phyloP scores from a whole-genome alignment of 2,329 filamentous ascomycete genomes.

The Pleoardoris graminearum region DNA sequence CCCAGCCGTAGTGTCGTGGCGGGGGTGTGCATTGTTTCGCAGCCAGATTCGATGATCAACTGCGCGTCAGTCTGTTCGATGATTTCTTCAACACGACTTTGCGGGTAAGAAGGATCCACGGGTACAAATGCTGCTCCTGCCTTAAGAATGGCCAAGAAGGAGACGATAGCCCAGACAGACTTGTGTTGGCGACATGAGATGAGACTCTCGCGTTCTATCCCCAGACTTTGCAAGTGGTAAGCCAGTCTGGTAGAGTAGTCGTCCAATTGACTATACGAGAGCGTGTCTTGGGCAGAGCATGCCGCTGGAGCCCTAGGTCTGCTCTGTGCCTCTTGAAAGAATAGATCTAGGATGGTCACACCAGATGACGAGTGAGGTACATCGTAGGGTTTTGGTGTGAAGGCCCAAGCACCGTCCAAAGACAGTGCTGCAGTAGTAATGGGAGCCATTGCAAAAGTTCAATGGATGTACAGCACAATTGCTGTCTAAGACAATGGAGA shows the following conservation, averaged over 20 bases:
- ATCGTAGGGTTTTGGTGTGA: too few relatives aligned
- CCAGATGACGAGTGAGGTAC: too few relatives aligned
- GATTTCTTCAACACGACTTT: conserved; percentile 20
- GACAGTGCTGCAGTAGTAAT: too few relatives aligned
- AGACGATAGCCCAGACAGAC: conserved; percentile 25
- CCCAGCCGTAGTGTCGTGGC: not conserved
- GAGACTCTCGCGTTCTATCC: conserved; percentile 9
- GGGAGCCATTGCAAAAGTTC: too few relatives aligned
- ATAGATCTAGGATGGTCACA: too few relatives aligned
- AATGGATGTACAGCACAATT: too few relatives aligned
- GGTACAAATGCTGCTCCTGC: conserved; percentile 48
- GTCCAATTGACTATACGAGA: conserved; percentile 21
- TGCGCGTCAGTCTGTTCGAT: not conserved
- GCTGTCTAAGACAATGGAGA: too few relatives aligned
- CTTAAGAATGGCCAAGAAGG: conserved; percentile 48
- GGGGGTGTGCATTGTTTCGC: too few relatives aligned
- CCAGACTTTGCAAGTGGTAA: conserved; percentile 1
- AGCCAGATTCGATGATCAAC: not conserved
- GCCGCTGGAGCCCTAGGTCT: too few relatives aligned
- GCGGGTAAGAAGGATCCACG: conserved; percentile 14
- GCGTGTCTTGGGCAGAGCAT: conserved; percentile 10
- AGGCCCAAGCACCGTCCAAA: too few relatives aligned
- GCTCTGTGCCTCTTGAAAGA: too few relatives aligned
- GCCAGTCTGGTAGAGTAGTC: conserved; percentile 9
- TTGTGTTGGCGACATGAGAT: conserved; percentile 21